These are phyloP conservation scores for Manihot esculenta DNA, from an alignment of 441 rosid genomes.

Conservation along the genomic window DNA sequence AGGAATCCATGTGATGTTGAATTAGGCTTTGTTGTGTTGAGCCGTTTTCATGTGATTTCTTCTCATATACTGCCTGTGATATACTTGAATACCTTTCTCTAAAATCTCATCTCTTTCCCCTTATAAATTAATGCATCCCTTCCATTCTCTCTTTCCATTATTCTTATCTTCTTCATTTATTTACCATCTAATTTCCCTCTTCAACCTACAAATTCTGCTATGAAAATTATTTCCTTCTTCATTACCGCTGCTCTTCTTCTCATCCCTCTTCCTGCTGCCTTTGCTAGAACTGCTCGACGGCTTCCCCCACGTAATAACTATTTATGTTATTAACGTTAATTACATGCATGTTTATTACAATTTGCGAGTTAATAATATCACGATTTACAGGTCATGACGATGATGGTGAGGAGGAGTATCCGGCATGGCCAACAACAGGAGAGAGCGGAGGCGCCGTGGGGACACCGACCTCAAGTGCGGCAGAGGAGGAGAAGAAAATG, in stretches of 20 bases:
- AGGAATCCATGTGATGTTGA: constrained; percentile 15
- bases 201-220: background rate
- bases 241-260: constrained; percentile 2
- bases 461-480: background rate
- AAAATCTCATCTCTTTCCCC: background rate
- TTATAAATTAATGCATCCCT: background rate
- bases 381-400: background rate
- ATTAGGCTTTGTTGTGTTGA: background rate
- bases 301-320: too few species aligned
- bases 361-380: background rate
- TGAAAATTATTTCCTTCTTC: constrained; percentile 5
- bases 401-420: too few species aligned
- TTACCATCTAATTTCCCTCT: too few species aligned
- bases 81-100: constrained; percentile 8
- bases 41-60: too few species aligned
- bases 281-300: constrained; percentile 5
- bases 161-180: too few species aligned
- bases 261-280: background rate
- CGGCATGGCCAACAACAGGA: background rate
- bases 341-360: too few species aligned
- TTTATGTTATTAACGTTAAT: too few species aligned
- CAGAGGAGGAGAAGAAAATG: background rate
- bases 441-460: background rate
- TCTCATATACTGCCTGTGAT: too few species aligned
- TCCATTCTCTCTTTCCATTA: background rate